Evolutionary conservation across 2,329 filamentous ascomycete species (phyloP).

Genomic region (Tolypocladium nubicola): DNA sequence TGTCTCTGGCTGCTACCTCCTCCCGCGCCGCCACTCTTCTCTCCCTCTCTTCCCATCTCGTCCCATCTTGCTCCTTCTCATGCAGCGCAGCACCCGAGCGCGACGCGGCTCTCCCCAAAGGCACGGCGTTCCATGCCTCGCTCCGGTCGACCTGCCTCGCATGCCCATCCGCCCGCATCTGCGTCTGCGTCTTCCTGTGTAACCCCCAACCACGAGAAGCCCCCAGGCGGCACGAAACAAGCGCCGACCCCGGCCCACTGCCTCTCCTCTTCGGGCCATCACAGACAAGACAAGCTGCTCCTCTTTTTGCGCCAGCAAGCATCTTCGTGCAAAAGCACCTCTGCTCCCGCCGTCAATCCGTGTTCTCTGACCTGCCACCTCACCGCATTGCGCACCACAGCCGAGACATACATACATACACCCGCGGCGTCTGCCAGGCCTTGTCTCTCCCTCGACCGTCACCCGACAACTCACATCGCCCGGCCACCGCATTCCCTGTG

Average conservation of each 20-base stretch:
- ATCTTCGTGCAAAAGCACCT: conserved; percentile 15
- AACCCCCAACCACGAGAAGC: conserved; percentile 2
- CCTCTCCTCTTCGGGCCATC: conserved; percentile 3
- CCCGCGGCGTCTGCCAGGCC: conserved; percentile 3
- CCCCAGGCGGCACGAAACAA: conserved; percentile 4
- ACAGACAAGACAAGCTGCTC: conserved; percentile 7
- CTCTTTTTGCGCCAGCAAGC: conserved; percentile 12
- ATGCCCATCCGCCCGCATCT: neutral
- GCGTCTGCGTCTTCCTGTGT: conserved; percentile 3
- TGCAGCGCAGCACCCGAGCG: neutral
- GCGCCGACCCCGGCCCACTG: conserved; percentile 4
- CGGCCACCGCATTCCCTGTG: conserved; percentile 9
- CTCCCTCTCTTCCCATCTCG: neutral
- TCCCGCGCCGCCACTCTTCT: neutral
- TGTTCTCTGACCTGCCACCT: conserved; percentile 3
- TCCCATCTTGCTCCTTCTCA: neutral
- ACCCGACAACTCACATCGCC: neutral
- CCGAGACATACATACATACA: conserved; percentile 22
- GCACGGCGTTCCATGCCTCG: neutral
- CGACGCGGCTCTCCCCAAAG: neutral
- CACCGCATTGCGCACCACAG: conserved; percentile 11
- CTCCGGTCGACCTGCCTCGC: neutral
- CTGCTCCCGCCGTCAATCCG: conserved; percentile 10
- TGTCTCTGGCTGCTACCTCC: neutral
- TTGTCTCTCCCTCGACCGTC: neutral